Evolutionary conservation across 2,329 filamentous ascomycete genomes (phyloP).

Genomic region (Pestalotiopsis sp.): DNA sequence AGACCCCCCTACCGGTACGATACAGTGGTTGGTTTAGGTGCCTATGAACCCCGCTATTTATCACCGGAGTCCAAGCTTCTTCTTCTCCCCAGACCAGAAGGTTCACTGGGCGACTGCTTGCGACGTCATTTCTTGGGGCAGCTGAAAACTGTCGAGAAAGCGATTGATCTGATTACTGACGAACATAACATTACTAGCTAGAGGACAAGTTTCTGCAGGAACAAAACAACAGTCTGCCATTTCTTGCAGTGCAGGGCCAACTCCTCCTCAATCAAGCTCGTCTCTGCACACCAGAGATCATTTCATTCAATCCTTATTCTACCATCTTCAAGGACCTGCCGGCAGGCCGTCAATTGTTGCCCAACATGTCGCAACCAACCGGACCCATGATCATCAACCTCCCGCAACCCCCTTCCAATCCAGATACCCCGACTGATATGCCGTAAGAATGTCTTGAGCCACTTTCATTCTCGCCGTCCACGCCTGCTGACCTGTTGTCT

Average conservation of each 20-base stretch:
- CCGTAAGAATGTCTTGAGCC: conserved; percentile 62
- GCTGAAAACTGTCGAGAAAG: neutral
- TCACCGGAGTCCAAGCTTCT: conserved; percentile 2
- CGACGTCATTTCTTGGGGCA: conserved; percentile 8
- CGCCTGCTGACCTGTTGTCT: conserved; percentile 20
- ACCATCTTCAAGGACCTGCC: neutral
- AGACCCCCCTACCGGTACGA: neutral
- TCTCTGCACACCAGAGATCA: no score
- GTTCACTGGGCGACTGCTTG: neutral
- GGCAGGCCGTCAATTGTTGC: neutral
- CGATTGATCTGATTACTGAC: neutral
- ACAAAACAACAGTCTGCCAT: neutral
- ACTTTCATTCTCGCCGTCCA: neutral
- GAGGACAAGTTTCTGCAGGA: neutral
- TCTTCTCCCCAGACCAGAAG: neutral
- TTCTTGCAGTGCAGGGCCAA: neutral
- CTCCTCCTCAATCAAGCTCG: neutral
- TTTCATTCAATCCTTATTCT: neutral
- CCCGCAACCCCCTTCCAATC: conserved; percentile 78
- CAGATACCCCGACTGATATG: conserved; percentile 85
- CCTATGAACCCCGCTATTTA: neutral
- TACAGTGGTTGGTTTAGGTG: neutral
- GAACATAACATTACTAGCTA: neutral
- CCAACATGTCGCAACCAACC: conserved; percentile 34
- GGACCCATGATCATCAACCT: conserved; percentile 78